Evolutionary conservation across 306 rosid genomes (phyloP).

Genomic region (Dalbergia cochinchinensis): DNA sequence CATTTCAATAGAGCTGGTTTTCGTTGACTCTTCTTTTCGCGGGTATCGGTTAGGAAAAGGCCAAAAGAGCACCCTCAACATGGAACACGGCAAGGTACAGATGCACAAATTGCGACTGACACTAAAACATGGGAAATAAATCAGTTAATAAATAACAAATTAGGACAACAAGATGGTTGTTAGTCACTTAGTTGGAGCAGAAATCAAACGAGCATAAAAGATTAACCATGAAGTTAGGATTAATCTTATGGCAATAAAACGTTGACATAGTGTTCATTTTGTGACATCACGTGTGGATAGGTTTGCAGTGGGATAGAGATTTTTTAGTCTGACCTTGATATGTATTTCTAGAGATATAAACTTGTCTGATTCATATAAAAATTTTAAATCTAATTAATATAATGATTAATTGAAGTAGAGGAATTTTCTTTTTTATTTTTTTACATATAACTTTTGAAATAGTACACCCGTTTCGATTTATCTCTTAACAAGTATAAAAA

Average conservation of each 20-base stretch:
- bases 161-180: slow-evolving; percentile 13
- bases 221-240: neutral
- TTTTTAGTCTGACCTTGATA: neutral
- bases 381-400: too few species aligned
- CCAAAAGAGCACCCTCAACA: neutral
- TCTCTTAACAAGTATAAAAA: too few species aligned
- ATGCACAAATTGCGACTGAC: neutral
- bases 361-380: too few species aligned
- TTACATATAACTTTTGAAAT: too few species aligned
- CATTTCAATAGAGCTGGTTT: slow-evolving; percentile 16
- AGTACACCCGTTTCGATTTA: too few species aligned
- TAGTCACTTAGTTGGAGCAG: neutral
- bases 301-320: neutral
- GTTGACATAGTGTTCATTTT: neutral
- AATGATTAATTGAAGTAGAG: too few species aligned
- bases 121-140: neutral
- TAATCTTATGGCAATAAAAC: neutral
- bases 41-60: neutral
- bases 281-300: neutral
- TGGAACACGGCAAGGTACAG: neutral
- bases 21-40: slow-evolving; percentile 10
- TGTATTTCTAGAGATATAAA: too few species aligned
- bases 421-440: too few species aligned
- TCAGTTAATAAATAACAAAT: neutral
- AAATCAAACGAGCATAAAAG: neutral